These are phyloP conservation scores for sorghum (Sorghum bicolor) DNA, from an alignment of 176 grass and related monocot species.

Conservation along the genomic window Sorghum_bicolor_NCBIv3 NC_012875.2:45290501-45291000, in stretches of 20 bases:
- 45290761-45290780: not conserved
- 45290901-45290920: no score
- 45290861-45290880: no score
- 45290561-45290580: conserved; percentile 10
- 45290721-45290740: not conserved
- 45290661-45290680: not conserved
- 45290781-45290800: not conserved
- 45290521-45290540: no score
- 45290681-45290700: conserved; percentile 22
- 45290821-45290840: no score
- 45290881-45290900: not conserved
- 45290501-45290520: no score
- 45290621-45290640: conserved; percentile 1
- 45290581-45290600: not conserved
- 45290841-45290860: no score
- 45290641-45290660: conserved; percentile 9
- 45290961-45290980: no score
- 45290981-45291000: no score
- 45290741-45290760: not conserved
- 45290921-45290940: no score
- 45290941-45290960: no score
- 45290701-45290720: not conserved
- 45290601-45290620: not conserved
- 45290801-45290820: no score
- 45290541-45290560: conserved; percentile 3